Base-by-base conservation (phyloP, 1,139 yeast species). In the Candida sp. region DNA sequence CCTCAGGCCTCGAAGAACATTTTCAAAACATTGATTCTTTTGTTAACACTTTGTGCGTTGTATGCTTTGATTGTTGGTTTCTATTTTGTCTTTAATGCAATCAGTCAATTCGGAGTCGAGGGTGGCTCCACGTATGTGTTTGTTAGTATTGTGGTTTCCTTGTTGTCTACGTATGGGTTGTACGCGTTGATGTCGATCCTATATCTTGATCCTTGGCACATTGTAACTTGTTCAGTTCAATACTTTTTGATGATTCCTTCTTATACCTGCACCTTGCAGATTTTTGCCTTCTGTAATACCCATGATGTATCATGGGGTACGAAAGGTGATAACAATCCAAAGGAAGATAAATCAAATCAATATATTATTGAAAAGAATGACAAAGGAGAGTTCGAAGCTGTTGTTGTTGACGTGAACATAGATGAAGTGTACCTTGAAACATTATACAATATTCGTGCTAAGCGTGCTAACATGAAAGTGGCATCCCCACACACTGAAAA, bases 271-370 rank as follows among this genome's bases (percentile, higher is more conserved):
- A 86, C 97, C 1, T 71, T 90, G 49, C 97, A 90, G 64, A 88
- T 90, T 45, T 90, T 88, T 68, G 97, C 98, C 1, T 88, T 89
- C 63, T 90, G 98, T 68, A 90, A 90, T 60, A 89, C 96, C 4
- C 97, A 90, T 66, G 97, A 90, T 72, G 96, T 90, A 42, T 86
- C 96, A 0, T 91, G 97, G 97, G 97, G 97, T 65, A 91, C 97
- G 0, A 90, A 90, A 61, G 97, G 97, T 52, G 96, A 91, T 49
- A 87, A 85, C 51, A 81, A 82, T 50, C 86, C 84, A 40, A 75
- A 82, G 12, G 82, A 81, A 54, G 78, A 73, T 49, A 63, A 60
- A 43, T 49, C 57, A 12, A 72, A 73, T 44, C 76, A 70, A 48
- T 74, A 74, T 49, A 69, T 73, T 43, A 71, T 74, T 46, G 77